A percentile compares a stretch with the other conserved stretches of the same genome.
Evolutionary conservation across 139 green algal genomes (phyloP).

Genomic region (Auxenochlorella pyrenoidosa): DNA sequence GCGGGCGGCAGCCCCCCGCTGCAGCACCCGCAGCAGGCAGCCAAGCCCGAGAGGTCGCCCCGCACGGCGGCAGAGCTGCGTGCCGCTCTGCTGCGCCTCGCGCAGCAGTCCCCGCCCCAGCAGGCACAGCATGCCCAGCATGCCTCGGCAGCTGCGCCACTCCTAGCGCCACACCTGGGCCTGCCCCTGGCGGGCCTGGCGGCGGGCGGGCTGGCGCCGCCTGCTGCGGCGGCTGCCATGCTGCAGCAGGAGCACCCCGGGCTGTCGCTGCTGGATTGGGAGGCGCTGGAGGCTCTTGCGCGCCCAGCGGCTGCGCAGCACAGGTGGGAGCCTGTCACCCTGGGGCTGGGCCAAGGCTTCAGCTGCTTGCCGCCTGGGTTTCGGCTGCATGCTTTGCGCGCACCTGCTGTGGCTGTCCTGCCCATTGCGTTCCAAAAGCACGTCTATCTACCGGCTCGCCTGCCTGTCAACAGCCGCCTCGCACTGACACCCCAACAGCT

Average conservation of each 20-base stretch:
- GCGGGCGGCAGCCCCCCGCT: neutral
- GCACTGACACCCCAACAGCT: neutral
- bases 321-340: neutral
- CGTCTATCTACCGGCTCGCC: too few relatives aligned
- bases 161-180: neutral
- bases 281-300: neutral
- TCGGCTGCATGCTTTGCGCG: neutral
- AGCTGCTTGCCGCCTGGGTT: too few relatives aligned
- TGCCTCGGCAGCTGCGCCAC: neutral
- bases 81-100: neutral
- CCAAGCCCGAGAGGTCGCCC: neutral
- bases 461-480: neutral
- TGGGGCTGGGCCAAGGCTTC: neutral
- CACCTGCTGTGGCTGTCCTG: neutral
- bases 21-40: neutral
- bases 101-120: constrained; percentile 11
- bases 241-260: neutral
- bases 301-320: neutral
- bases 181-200: neutral
- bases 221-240: neutral
- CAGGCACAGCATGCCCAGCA: neutral
- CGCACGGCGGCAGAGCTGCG: constrained; percentile 21
- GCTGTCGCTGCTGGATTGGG: neutral
- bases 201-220: neutral
- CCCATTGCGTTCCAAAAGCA: too few relatives aligned